Conservation (phyloP, 306 rosid genomes). For the Adenanthera pavonina region DNA sequence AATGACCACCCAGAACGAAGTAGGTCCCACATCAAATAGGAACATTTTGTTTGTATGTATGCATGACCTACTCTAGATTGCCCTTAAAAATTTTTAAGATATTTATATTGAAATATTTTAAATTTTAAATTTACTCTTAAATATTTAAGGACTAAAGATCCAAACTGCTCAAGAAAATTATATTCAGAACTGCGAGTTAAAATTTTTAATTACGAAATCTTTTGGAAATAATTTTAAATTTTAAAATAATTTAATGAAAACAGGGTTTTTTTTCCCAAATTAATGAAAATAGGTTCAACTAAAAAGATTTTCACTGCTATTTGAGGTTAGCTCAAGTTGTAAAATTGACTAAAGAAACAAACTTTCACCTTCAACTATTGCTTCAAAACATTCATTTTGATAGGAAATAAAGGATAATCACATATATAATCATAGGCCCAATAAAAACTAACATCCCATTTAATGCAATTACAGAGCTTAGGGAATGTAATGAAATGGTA, state of each 20-base stretch:
- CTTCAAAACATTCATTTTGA: not conserved
- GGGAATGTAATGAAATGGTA: no score
- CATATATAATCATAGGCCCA: not conserved
- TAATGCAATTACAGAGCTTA: not conserved
- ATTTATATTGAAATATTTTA: not conserved
- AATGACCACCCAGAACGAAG: constrained; percentile 15
- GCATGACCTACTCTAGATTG: not conserved
- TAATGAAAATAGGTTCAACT: not conserved
- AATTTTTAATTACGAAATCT: not conserved
- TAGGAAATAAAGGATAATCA: not conserved
- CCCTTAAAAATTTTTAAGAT: not conserved
- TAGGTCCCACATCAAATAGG: constrained; percentile 18
- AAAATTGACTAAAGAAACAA: no score
- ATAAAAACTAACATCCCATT: not conserved
- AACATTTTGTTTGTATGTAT: constrained; percentile 17
- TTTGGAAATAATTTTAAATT: not conserved
- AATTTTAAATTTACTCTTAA: not conserved
- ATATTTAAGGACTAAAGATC: not conserved
- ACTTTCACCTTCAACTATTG: no score
- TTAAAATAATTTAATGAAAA: not conserved
- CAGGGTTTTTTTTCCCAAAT: not conserved
- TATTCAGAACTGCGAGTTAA: not conserved
- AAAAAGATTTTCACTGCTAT: not conserved
- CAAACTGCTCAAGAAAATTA: not conserved
- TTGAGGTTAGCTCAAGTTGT: no score